Evolutionary conservation across 2,329 filamentous ascomycete species (phyloP).

Genomic region (Chrysoporthe cubensis): DNA sequence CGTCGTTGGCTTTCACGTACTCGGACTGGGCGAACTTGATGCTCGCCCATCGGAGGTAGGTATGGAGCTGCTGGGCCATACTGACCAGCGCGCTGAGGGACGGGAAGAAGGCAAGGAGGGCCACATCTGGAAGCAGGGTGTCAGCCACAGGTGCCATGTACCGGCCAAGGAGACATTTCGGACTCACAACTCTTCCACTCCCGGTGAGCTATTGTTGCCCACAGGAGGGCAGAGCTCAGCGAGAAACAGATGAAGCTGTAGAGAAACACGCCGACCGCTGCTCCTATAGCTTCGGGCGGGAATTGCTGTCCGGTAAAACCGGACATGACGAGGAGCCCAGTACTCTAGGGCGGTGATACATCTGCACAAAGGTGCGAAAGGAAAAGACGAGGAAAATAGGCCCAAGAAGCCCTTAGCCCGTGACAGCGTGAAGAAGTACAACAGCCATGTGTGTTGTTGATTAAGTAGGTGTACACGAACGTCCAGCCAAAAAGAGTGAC

Average conservation of each 20-base stretch:
- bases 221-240: conserved; percentile 21
- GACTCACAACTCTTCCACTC: conserved; percentile 48
- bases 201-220: conserved; percentile 25
- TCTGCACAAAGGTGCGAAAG: conserved; percentile 13
- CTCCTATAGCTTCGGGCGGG: conserved; percentile 22
- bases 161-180: not conserved
- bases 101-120: conserved; percentile 43
- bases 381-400: not conserved
- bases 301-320: conserved; percentile 20
- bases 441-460: not conserved
- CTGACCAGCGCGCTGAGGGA: conserved; percentile 43
- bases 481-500: not conserved
- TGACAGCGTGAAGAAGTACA: too few species aligned
- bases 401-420: too few species aligned
- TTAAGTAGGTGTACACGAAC: not conserved
- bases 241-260: conserved; percentile 25
- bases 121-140: conserved; percentile 41
- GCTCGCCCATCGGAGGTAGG: conserved; percentile 44
- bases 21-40: conserved; percentile 45
- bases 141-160: conserved; percentile 16
- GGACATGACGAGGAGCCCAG: conserved; percentile 21
- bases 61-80: conserved; percentile 48
- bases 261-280: conserved; percentile 25
- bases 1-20: conserved; percentile 39
- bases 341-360: conserved; percentile 11